Conservation (phyloP, 495 filamentous ascomycete species). For the Penicillium parvum region DNA sequence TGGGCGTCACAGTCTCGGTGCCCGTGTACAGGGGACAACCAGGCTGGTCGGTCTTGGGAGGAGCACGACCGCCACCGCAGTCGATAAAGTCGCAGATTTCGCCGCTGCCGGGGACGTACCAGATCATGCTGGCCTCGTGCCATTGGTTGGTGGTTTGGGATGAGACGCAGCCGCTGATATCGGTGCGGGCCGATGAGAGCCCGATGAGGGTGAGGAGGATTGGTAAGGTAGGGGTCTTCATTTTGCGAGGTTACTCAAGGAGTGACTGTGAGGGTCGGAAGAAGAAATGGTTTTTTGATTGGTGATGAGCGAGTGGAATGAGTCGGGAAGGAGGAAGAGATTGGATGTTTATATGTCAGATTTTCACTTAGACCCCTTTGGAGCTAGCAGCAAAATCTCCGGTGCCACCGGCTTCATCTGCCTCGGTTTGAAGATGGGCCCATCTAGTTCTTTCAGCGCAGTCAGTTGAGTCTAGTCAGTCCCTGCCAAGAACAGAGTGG, state of each 20-base stretch:
- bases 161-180: slow-evolving; percentile 26
- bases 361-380: neutral
- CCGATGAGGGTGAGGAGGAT: slow-evolving; percentile 20
- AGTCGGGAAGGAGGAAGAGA: neutral
- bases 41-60: slow-evolving; percentile 55
- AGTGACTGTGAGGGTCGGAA: slow-evolving; percentile 9
- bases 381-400: slow-evolving; percentile 6
- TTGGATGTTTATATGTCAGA: slow-evolving; percentile 3
- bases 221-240: slow-evolving; percentile 22
- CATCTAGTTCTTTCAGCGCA: neutral
- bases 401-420: neutral
- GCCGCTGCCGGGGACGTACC: slow-evolving; percentile 52
- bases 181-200: slow-evolving; percentile 24
- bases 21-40: slow-evolving; percentile 56
- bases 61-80: slow-evolving; percentile 62
- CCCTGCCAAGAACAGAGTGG: slow-evolving; percentile 11
- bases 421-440: neutral
- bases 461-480: neutral
- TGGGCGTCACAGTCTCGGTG: slow-evolving; percentile 49
- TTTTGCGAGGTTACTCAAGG: slow-evolving; percentile 16
- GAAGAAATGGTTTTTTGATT: slow-evolving; percentile 1
- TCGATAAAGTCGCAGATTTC: slow-evolving; percentile 58
- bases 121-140: slow-evolving; percentile 43
- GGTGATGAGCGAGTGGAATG: slow-evolving; percentile 2
- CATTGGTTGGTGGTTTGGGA: slow-evolving; percentile 26